These are phyloP conservation scores for Paraconiothyrium sp. DNA, from an alignment of 2,329 filamentous ascomycete genomes.

Conservation along the genomic window DNA sequence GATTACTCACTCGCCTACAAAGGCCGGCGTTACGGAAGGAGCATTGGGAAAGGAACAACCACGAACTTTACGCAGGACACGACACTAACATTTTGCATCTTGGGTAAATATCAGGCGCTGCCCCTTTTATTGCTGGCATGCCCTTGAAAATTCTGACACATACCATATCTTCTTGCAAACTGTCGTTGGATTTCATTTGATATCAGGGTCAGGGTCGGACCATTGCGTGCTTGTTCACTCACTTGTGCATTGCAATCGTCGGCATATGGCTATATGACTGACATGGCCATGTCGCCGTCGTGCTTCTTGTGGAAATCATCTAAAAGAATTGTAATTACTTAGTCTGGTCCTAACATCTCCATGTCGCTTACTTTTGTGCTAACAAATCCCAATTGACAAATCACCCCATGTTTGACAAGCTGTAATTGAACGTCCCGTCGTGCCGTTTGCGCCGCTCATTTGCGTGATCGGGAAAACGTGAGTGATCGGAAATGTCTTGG, in stretches of 20 bases:
- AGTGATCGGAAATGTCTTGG: no score
- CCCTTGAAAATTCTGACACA: conserved; percentile 2
- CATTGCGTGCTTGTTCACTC: neutral
- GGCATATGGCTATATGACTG: neutral
- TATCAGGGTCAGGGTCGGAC: neutral
- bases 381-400: neutral
- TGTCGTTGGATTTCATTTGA: neutral
- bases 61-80: conserved; percentile 28
- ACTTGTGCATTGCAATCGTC: neutral
- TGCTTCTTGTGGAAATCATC: neutral
- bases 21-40: conserved; percentile 21
- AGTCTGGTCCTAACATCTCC: conserved; percentile 13
- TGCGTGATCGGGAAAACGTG: no score
- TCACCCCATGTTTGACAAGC: neutral
- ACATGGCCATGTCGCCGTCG: neutral
- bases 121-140: conserved; percentile 1
- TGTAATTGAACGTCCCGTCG: neutral
- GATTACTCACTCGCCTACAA: conserved; percentile 5
- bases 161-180: conserved; percentile 9
- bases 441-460: neutral
- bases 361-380: neutral
- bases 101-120: conserved; percentile 5
- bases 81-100: conserved; percentile 21
- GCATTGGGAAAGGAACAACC: conserved; percentile 16
- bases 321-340: conserved; percentile 28